These are phyloP conservation scores for Dillenia suffruticosa DNA, from an alignment of 164 flowering plant genomes.

Conservation along the genomic window DNA sequence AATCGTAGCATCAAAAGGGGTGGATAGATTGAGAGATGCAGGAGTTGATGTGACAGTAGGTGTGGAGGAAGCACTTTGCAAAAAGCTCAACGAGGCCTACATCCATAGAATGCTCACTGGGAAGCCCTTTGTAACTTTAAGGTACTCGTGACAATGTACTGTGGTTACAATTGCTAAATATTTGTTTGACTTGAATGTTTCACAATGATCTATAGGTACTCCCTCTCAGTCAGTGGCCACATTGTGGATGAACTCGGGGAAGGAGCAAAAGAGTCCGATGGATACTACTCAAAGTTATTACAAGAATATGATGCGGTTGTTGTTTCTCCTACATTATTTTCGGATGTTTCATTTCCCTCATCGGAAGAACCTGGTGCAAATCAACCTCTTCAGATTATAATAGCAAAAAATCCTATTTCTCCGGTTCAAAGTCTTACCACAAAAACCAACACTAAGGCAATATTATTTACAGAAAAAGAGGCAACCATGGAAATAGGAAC, in stretches of 20 bases:
- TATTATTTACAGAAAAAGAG: slow-evolving; percentile 46
- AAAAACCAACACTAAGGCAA: slow-evolving; percentile 28
- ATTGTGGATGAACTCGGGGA: slow-evolving; percentile 52
- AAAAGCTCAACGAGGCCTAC: slow-evolving; percentile 71
- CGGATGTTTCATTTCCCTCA: slow-evolving; percentile 21
- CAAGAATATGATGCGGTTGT: slow-evolving; percentile 76
- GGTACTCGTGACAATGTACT: slow-evolving; percentile 30
- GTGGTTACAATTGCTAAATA: neutral
- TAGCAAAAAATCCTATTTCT: slow-evolving; percentile 29
- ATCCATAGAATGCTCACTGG: slow-evolving; percentile 80
- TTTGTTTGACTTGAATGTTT: neutral
- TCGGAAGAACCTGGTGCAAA: slow-evolving; percentile 75
- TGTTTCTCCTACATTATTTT: slow-evolving; percentile 32
- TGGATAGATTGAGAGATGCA: slow-evolving; percentile 56
- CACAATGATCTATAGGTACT: slow-evolving; percentile 43
- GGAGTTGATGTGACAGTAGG: slow-evolving; percentile 77
- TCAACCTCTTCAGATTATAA: slow-evolving; percentile 59
- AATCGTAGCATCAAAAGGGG: slow-evolving; percentile 81
- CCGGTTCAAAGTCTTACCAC: slow-evolving; percentile 11
- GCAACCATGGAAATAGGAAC: slow-evolving; percentile 21
- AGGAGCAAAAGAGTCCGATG: slow-evolving; percentile 51
- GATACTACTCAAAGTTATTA: slow-evolving; percentile 69
- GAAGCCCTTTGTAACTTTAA: slow-evolving; percentile 71
- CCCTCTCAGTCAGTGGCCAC: slow-evolving; percentile 65
- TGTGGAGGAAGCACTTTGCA: slow-evolving; percentile 86